Conservation (phyloP, 2,329 filamentous ascomycete genomes). For the Aspergillus oerlinghausenensis region DNA sequence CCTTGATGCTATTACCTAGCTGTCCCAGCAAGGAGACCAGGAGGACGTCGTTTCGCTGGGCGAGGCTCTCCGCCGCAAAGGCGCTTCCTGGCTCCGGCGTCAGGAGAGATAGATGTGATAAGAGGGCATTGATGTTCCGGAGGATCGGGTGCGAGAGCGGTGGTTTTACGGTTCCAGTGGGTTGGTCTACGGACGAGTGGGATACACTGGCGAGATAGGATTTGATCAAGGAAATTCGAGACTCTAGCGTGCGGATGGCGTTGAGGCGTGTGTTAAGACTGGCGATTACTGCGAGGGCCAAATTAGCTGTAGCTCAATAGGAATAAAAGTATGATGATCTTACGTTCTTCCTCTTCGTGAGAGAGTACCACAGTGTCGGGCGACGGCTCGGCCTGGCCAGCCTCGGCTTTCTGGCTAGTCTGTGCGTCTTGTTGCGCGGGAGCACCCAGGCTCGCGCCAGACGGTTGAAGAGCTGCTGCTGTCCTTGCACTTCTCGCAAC, state of each 20-base stretch:
- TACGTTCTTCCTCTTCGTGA: constrained; percentile 61
- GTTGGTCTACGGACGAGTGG: constrained; percentile 50
- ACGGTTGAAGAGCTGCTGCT: constrained; percentile 57
- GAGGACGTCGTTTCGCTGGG: constrained; percentile 79
- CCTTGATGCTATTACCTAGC: constrained; percentile 67
- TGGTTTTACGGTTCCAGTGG: constrained; percentile 44
- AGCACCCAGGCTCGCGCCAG: constrained; percentile 12
- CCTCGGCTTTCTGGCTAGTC: constrained; percentile 24
- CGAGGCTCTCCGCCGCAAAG: constrained; percentile 66
- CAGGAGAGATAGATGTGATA: constrained; percentile 77
- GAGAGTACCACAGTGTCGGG: constrained; percentile 37
- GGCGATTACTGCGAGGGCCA: constrained; percentile 39
- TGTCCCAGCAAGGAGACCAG: constrained; percentile 71
- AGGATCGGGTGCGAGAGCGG: constrained; percentile 66
- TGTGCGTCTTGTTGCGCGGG: constrained; percentile 7
- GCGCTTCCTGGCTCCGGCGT: constrained; percentile 63
- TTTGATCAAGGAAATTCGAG: constrained; percentile 66
- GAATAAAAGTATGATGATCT: constrained; percentile 12
- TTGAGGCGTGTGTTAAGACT: constrained; percentile 82
- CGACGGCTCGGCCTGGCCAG: constrained; percentile 20
- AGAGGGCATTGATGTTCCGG: constrained; percentile 80
- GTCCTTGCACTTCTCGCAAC: constrained; percentile 81
- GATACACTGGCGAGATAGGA: constrained; percentile 74
- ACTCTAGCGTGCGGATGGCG: constrained; percentile 87
- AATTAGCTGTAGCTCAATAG: background rate